phyloP scores from a whole-genome alignment of 148 eudicot species.

The Cornus florida region DNA sequence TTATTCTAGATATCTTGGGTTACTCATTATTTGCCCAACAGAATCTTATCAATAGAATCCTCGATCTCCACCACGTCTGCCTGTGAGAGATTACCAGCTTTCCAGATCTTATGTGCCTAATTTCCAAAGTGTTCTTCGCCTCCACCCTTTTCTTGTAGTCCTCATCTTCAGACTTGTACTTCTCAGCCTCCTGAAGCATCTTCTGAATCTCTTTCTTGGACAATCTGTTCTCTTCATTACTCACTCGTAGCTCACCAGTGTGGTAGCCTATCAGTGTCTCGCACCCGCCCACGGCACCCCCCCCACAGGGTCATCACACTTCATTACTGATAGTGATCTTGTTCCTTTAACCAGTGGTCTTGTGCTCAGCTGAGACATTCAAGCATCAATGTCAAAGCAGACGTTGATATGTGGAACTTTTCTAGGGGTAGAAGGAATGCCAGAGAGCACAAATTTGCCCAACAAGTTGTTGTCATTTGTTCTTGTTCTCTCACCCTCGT shows the following conservation, averaged over 20 bases:
- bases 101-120: slow-evolving; percentile 37
- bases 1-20: too few species aligned
- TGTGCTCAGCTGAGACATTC: slow-evolving; percentile 30
- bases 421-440: too few species aligned
- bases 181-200: too few species aligned
- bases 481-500: slow-evolving; percentile 34
- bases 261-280: too few species aligned
- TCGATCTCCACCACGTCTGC: too few species aligned
- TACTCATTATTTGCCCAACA: too few species aligned
- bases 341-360: slow-evolving; percentile 28
- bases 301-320: too few species aligned
- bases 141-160: slow-evolving; percentile 38
- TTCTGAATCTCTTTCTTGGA: slow-evolving; percentile 38
- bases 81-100: too few species aligned
- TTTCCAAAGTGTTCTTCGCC: slow-evolving; percentile 38
- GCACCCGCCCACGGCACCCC: too few species aligned
- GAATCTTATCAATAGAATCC: too few species aligned
- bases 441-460: too few species aligned
- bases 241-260: too few species aligned
- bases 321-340: slow-evolving; percentile 29
- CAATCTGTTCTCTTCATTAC: slow-evolving; percentile 27
- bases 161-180: slow-evolving; percentile 43
- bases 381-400: slow-evolving; percentile 33
- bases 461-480: slow-evolving; percentile 32
- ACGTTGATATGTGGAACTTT: slow-evolving; percentile 26